Percentiles rank a stretch among this genome's conserved stretches.
These are phyloP conservation scores for Fusarium sp. DNA, from an alignment of 2,329 filamentous ascomycete genomes.

Conservation along the genomic window DNA sequence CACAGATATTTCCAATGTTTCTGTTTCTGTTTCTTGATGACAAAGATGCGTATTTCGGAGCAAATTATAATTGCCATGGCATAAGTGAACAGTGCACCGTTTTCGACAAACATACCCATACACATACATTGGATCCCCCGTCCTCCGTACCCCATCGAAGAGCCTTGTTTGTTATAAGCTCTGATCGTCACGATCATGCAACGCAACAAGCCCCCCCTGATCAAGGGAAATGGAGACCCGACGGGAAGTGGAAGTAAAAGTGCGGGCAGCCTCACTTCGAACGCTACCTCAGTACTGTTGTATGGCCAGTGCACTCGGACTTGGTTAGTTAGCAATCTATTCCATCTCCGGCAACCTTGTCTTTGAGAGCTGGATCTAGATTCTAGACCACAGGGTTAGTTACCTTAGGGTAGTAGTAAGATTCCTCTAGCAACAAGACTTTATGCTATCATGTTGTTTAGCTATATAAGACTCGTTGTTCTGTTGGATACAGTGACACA, in stretches of 20 bases:
- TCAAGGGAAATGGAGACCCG: slow-evolving; percentile 14
- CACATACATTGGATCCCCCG: slow-evolving; percentile 6
- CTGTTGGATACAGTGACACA: slow-evolving; percentile 1
- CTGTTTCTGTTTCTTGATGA: background rate
- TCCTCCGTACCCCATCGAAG: slow-evolving; percentile 20
- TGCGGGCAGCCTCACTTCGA: slow-evolving; percentile 27
- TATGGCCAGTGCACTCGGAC: slow-evolving; percentile 21
- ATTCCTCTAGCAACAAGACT: slow-evolving; percentile 1
- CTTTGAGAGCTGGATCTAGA: slow-evolving; percentile 4
- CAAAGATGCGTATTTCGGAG: background rate
- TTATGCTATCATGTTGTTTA: slow-evolving; percentile 2
- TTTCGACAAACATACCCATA: background rate
- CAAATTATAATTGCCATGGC: slow-evolving; percentile 3
- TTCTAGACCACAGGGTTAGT: background rate
- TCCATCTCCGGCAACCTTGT: slow-evolving; percentile 9
- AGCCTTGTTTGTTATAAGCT: slow-evolving; percentile 24
- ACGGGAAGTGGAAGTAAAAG: slow-evolving; percentile 4
- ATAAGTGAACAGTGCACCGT: slow-evolving; percentile 2
- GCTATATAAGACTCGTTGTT: background rate
- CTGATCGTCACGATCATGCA: slow-evolving; percentile 33
- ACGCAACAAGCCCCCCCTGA: slow-evolving; percentile 23
- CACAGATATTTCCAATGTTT: background rate
- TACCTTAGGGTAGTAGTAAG: background rate
- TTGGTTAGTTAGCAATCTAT: background rate
- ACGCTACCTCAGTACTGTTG: background rate